Base-by-base conservation (phyloP, 202 grass and related monocot species). In the Setaria viridis region DNA sequence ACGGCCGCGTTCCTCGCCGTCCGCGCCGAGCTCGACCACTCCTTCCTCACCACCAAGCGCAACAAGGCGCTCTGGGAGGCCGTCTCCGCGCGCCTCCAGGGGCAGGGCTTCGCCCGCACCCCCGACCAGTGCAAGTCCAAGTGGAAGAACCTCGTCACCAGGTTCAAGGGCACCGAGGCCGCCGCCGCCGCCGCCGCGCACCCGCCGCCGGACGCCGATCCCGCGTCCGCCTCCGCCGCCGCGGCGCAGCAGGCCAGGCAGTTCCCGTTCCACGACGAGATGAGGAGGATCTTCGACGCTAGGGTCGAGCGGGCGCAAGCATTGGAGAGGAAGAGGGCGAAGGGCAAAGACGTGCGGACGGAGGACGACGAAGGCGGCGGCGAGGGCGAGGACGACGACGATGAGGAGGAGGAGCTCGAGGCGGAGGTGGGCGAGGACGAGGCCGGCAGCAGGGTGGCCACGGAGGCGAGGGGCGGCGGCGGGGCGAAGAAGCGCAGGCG, bases 61-160 rank as follows among this genome's bases (percentile, higher is more conserved):
- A 99, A 99, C 88, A 99, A 99, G 82, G 92, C 90, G 10, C 90
- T 99, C 46, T 99, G 97, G 97, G 94, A 99, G 51, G 82, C 88
- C n/a, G 88, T 91, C 65, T 83, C 97, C 16, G 68, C 82, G 7
- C 64, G 87, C 54, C 97, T 99, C 58, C 85, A 70, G 17, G 86
- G 37, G 34, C 89, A 82, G 7, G 94, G 97, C 2, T 96, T 96
- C 86, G 19, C 49, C 4, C 86, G 97, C 49, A 96, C 97, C 1
- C 90, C 97, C 3, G 97, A 96, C 42, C 97, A 99, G 94, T 99
- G 97, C 87, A 99, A 99, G 92, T 99, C 97, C 87, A 99, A 99
- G 91, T 99, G 97, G 97, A 99, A 99, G 80, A 99, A 99, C 60
- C 97, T 99, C 39, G 92, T 99, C 73, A 97, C 97, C 35, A 58